Evolutionary conservation across 768 basidiomycete species (phyloP).

Genomic region (Tulasnella calospora): DNA sequence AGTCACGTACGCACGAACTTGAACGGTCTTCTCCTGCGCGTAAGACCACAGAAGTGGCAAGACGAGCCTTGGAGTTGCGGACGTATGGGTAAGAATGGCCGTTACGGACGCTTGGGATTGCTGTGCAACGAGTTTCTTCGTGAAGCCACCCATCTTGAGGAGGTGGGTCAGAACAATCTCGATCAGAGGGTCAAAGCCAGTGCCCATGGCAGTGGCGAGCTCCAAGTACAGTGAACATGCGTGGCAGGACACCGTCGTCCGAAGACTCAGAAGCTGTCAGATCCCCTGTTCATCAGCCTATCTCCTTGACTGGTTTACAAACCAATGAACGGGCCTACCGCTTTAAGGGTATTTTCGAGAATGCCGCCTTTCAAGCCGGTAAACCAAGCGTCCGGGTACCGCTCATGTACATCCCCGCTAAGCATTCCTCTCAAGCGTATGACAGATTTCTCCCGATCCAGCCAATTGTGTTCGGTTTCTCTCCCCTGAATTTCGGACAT

Average conservation of each 20-base stretch:
- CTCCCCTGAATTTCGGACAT: conserved; percentile 58
- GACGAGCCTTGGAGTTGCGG: conserved; percentile 63
- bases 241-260: conserved; percentile 82
- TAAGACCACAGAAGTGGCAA: conserved; percentile 63
- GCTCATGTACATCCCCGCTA: conserved; percentile 71
- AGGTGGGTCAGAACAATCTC: conserved; percentile 73
- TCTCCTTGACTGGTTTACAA: conserved; percentile 16
- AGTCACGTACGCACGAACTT: conserved; percentile 61
- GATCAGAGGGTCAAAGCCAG: conserved; percentile 70
- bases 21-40: conserved; percentile 75
- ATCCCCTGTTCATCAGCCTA: conserved; percentile 2
- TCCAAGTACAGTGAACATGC: conserved; percentile 75
- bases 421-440: conserved; percentile 83
- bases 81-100: conserved; percentile 62
- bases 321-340: conserved; percentile 48
- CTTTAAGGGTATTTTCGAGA: conserved; percentile 77
- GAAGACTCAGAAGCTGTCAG: conserved; percentile 75
- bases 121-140: conserved; percentile 87
- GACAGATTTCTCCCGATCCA: conserved; percentile 68
- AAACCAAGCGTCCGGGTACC: conserved; percentile 71
- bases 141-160: conserved; percentile 79
- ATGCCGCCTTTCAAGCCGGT: conserved; percentile 69
- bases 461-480: conserved; percentile 97
- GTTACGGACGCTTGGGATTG: conserved; percentile 72
- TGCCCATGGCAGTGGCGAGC: conserved; percentile 59